phyloP scores from a whole-genome alignment of 75 land plant species.

The Isoetes taiwanensis region DNA sequence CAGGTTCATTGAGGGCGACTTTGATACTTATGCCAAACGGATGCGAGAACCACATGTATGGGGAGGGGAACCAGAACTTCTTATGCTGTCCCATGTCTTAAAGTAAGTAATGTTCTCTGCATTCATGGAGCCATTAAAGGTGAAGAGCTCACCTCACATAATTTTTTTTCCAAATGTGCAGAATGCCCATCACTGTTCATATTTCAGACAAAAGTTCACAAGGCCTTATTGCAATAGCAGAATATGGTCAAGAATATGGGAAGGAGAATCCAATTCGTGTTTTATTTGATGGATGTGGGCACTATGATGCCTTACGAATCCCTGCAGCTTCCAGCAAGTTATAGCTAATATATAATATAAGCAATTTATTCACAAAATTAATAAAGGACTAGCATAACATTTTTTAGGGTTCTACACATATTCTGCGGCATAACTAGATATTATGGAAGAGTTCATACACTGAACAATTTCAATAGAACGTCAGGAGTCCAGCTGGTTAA shows the following conservation, averaged over 20 bases:
- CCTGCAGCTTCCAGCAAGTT: too few species aligned
- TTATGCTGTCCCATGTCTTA: conserved; percentile 95
- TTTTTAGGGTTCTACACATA: too few species aligned
- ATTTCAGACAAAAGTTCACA: conserved; percentile 32
- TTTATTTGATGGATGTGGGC: conserved; percentile 77
- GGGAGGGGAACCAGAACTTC: conserved; percentile 97
- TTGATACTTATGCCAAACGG: conserved; percentile 61
- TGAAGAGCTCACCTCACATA: not conserved
- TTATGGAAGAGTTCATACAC: too few species aligned
- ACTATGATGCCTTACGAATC: conserved; percentile 68
- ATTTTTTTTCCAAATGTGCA: conserved; percentile 14
- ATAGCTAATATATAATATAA: too few species aligned
- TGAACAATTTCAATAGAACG: too few species aligned
- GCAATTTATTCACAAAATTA: too few species aligned
- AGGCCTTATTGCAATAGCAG: conserved; percentile 57
- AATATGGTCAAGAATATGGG: conserved; percentile 75
- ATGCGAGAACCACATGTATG: conserved; percentile 87
- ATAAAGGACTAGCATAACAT: too few species aligned
- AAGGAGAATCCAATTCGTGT: conserved; percentile 56
- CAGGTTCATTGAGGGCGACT: conserved; percentile 95
- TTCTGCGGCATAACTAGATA: too few species aligned
- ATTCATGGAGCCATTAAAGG: not conserved
- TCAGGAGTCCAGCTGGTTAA: too few species aligned
- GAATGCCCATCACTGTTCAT: conserved; percentile 75
- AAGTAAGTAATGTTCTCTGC: too few species aligned